Conservation (phyloP, 2,329 filamentous ascomycete genomes). For the Clarireedia hainanense region DNA sequence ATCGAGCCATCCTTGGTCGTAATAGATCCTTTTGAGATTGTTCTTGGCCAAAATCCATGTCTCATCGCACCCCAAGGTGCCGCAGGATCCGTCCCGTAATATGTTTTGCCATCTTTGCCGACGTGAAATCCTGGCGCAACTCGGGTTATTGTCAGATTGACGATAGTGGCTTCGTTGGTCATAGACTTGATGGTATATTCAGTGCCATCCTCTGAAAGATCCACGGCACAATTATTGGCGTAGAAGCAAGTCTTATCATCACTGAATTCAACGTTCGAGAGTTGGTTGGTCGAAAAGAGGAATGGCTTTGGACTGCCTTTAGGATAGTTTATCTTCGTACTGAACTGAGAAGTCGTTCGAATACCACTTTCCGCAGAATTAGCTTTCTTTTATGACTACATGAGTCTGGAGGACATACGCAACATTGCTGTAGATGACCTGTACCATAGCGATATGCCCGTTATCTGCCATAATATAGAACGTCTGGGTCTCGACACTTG, state of each 20-base stretch:
- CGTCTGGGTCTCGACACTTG: conserved; percentile 87
- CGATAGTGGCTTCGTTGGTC: conserved; percentile 69
- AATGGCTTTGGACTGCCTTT: conserved; percentile 59
- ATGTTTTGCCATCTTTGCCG: conserved; percentile 75
- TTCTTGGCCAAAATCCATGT: conserved; percentile 92
- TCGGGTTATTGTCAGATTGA: conserved; percentile 77
- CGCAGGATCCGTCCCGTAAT: conserved; percentile 76
- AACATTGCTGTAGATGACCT: conserved; percentile 97
- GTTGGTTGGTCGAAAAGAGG: conserved; percentile 76
- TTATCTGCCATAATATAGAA: conserved; percentile 83
- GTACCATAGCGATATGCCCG: conserved; percentile 69
- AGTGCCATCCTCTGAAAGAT: conserved; percentile 77
- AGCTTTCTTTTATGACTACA: conserved; percentile 11
- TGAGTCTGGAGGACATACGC: conserved; percentile 49
- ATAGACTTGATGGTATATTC: conserved; percentile 86
- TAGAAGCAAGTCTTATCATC: conserved; percentile 77
- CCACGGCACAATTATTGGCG: conserved; percentile 76
- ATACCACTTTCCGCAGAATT: conserved; percentile 57
- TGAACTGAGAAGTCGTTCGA: conserved; percentile 88
- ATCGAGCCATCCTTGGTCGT: conserved; percentile 73
- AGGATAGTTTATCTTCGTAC: conserved; percentile 80
- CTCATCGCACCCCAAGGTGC: conserved; percentile 90
- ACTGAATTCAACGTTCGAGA: conserved; percentile 75
- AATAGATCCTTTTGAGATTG: conserved; percentile 73
- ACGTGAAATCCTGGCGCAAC: conserved; percentile 73